These are phyloP conservation scores for Spizellomyces punctatus DNA, from an alignment of 192 early-diverging fungal species.

Conservation along the genomic window DNA sequence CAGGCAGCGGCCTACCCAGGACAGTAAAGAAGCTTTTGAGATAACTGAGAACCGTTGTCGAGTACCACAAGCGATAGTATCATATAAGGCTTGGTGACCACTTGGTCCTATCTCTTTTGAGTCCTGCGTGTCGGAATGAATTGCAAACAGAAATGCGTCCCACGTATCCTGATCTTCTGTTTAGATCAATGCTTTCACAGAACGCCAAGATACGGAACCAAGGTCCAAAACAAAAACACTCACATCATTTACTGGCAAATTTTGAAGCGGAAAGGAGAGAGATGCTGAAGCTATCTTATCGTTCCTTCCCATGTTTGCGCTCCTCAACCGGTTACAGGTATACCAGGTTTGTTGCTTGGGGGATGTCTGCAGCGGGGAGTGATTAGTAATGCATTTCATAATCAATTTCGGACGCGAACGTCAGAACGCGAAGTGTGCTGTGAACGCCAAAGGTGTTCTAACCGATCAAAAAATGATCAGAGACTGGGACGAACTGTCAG, in stretches of 20 bases:
- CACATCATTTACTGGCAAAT: conserved; percentile 35
- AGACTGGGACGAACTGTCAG: conserved; percentile 27
- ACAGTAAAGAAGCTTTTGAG: conserved; percentile 35
- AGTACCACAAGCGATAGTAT: conserved; percentile 42
- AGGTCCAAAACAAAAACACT: conserved; percentile 10
- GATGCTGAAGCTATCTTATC: conserved; percentile 36
- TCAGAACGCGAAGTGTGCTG: no score
- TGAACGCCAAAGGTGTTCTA: not conserved
- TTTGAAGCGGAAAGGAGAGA: conserved; percentile 10
- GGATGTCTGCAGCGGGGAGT: no score
- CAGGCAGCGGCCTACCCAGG: conserved; percentile 44
- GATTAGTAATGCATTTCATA: no score
- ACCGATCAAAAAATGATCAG: conserved; percentile 13
- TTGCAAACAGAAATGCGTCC: conserved; percentile 38
- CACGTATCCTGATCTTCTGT: conserved; percentile 35
- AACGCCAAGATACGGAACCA: not conserved
- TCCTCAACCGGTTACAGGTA: not conserved
- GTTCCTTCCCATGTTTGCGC: conserved; percentile 18
- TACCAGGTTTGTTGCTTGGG: no score
- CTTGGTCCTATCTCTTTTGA: conserved; percentile 7
- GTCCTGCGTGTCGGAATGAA: conserved; percentile 17
- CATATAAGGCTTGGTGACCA: conserved; percentile 20
- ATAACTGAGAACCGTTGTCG: conserved; percentile 45
- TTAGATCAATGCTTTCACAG: no score
- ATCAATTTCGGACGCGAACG: no score